Evolutionary conservation across 345 rosid genomes (phyloP), one percentile per base, ranked within the genome.

Genomic region (Corchorus olitorius): DNA sequence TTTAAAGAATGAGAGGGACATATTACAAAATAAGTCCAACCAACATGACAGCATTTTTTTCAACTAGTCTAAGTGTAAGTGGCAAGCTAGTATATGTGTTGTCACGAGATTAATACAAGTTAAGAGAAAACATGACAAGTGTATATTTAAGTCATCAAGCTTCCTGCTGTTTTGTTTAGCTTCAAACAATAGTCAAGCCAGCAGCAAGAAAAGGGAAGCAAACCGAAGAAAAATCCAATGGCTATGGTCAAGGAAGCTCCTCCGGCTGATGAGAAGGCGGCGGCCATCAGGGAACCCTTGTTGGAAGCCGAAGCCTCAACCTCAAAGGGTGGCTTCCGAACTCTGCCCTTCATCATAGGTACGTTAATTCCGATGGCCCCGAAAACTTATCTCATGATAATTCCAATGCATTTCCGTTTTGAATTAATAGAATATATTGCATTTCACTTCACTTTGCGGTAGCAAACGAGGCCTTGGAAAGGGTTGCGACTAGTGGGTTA

Each of bases 381-480:
- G 0, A 4, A 43, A 39, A 41, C 19, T 37, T 48, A 27, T 27
- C n/a, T 27, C 27, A 27, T 27, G 27, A 27, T 27, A 27, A 27
- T 27, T 27, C 9, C n/a, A 8, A 59, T 74, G 20, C 17, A 8
- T 10, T 14, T 37, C 43, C 4, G 1, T 27, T 16, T 48, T 3
- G 6, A 19, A 37, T 19, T 27, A 27, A 27, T 27, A 27, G 4
- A 27, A 27, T 27, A 12, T 4, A 53, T 62, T 5, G 43, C 6
- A 45, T 22, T 12, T 4, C 65, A 60, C 17, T 50, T 49, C 16
- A 27, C 0, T 27, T 60, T 56, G 10, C 77, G 69, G 27, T 84
- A 89, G 97, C 80, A 48, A 90, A 83, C 71, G 93, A 89, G 59
- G 92, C 91, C n/a, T 81, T 90, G 39, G 93, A 93, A 82, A 87